Evolutionary conservation across 2,329 filamentous ascomycete species (phyloP), one percentile per base, ranked within the genome.

Genomic region (Fusarium cyanostomum): DNA sequence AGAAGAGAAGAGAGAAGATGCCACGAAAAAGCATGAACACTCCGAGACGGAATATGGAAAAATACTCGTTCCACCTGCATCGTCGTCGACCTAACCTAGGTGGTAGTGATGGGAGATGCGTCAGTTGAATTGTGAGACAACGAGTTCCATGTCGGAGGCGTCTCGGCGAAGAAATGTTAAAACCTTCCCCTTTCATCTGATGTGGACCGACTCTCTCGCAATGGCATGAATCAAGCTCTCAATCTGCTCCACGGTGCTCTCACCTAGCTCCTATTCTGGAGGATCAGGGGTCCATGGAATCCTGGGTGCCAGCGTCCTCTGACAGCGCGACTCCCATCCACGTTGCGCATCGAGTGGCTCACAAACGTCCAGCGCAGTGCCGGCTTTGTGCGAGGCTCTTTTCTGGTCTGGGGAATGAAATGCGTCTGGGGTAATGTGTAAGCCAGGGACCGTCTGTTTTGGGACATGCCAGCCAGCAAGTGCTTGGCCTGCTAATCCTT

Each of bases 281-380:
- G 45, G 50, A 66, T 51, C 52, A 24, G 39, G 50, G 42, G 31
- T 26, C 12, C 5, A 33, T 31, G 35, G 35, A 38, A 34, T 33
- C 27, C 31, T 26, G 27, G n/a, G 34, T 16, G 37, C 44, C 39
- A 42, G 41, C 52, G 35, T 38, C 53, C 57, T 69, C 64, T 61
- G 45, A 52, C 52, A 67, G 46, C 60, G 30, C 52, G 46, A 50
- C 34, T 34, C 38, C 39, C 33, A 37, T 52, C 67, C 69, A 71
- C 69, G 69, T 71, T 71, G 62, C 44, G 34, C 37, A 67, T 69
- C 57, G 61, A 71, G 61, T 71, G 69, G 69, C 59, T 59, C 57
- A 62, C 61, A 43, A 62, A 48, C 26, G 30, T 59, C 48, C 52
- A 50, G 35, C 43, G 33, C 10, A 43, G 48, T 30, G 31, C 46